A percentile compares a stretch with the other conserved stretches of the same genome.
These are phyloP conservation scores for Macroventuria anomochaeta DNA, from an alignment of 2,329 filamentous ascomycete species.

Conservation along the genomic window DNA sequence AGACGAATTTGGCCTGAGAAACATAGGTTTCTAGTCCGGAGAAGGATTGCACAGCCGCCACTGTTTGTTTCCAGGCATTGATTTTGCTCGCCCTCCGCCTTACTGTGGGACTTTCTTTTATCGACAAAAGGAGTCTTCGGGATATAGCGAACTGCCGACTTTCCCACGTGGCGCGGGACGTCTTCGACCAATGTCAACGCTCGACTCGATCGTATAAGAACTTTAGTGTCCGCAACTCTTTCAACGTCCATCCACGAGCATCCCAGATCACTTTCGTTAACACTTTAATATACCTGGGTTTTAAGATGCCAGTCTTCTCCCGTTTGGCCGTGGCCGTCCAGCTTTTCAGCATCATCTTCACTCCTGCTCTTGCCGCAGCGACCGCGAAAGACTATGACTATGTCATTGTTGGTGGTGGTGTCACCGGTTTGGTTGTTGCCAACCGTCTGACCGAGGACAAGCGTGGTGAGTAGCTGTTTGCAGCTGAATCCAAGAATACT, in stretches of 20 bases:
- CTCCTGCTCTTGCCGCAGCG: constrained; percentile 24
- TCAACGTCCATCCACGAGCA: constrained; percentile 4
- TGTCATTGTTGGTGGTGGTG: constrained; percentile 41
- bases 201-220: constrained; percentile 26
- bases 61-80: not conserved
- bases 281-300: constrained; percentile 10
- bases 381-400: constrained; percentile 35
- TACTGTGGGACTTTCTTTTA: constrained; percentile 6
- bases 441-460: constrained; percentile 37
- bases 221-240: constrained; percentile 17
- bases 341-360: constrained; percentile 30
- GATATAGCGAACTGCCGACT: constrained; percentile 17
- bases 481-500: not conserved
- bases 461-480: constrained; percentile 18
- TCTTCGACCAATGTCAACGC: constrained; percentile 20
- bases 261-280: constrained; percentile 25
- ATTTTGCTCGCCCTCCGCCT: constrained; percentile 10
- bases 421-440: constrained; percentile 39
- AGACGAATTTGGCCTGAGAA: constrained; percentile 1
- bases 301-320: constrained; percentile 35
- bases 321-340: constrained; percentile 36
- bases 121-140: constrained; percentile 3
- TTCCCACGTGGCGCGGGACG: constrained; percentile 20
- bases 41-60: constrained; percentile 4
- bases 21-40: not conserved